These are phyloP conservation scores for Conticribra weissflogii DNA, from an alignment of 108 stramenopile species.

Conservation along the genomic window DNA sequence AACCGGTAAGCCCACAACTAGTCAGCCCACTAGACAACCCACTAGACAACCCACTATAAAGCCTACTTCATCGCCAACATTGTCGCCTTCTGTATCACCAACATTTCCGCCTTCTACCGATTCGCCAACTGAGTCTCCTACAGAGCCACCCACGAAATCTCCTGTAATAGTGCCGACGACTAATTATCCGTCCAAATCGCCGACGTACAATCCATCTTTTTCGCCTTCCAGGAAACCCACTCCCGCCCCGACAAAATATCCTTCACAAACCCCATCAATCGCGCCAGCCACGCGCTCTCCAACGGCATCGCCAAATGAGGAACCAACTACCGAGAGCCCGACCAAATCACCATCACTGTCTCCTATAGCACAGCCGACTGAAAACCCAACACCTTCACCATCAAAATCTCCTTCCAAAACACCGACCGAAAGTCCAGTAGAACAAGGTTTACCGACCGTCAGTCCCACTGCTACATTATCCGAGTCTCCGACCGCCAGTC, in stretches of 20 bases:
- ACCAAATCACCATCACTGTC: background rate
- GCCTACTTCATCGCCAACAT: constrained; percentile 7
- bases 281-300: constrained; percentile 4
- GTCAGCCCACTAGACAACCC: constrained; percentile 9
- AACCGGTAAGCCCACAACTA: too few species aligned
- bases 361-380: constrained; percentile 4
- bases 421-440: constrained; percentile 9
- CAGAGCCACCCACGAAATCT: background rate
- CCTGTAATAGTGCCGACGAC: background rate
- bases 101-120: background rate
- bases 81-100: background rate
- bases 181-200: background rate
- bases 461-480: background rate
- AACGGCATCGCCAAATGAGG: background rate
- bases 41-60: constrained; percentile 1
- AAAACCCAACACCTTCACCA: constrained; percentile 16
- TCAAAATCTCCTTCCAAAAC: constrained; percentile 8
- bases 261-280: background rate
- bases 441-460: constrained; percentile 1
- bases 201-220: constrained; percentile 6
- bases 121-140: background rate
- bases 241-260: constrained; percentile 1
- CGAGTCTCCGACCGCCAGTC: background rate
- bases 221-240: background rate
- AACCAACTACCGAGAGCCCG: background rate